Percentiles rank a stretch among this genome's conserved stretches.
Conservation (phyloP, 202 grass and related monocot species). For the Setaria viridis region DNA sequence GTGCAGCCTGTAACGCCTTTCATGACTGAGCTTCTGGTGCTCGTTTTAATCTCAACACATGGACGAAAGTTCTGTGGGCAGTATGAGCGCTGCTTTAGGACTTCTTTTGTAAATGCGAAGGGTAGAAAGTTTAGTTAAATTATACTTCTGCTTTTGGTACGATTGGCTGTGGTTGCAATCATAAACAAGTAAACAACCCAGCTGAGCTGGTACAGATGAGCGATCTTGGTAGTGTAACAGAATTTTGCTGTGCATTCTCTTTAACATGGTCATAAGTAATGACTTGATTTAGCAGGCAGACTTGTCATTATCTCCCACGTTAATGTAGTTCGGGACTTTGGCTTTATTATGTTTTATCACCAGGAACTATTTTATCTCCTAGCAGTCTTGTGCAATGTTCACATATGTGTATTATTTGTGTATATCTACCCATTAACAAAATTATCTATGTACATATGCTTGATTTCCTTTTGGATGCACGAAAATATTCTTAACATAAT, state of each 20-base stretch:
- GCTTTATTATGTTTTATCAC: no score
- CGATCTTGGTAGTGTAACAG: constrained; percentile 8
- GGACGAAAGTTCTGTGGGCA: constrained; percentile 33
- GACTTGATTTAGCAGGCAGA: not conserved
- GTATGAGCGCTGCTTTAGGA: constrained; percentile 40
- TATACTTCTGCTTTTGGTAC: constrained; percentile 21
- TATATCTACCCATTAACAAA: not conserved
- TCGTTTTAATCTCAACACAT: constrained; percentile 33
- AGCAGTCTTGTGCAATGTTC: not conserved
- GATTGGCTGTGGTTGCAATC: constrained; percentile 29
- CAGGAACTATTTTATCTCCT: not conserved
- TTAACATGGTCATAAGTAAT: constrained; percentile 11
- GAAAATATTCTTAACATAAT: not conserved
- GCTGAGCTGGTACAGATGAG: constrained; percentile 42
- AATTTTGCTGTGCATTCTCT: constrained; percentile 44
- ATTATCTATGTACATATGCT: not conserved
- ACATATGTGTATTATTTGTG: not conserved
- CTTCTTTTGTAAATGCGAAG: constrained; percentile 56
- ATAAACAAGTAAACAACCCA: constrained; percentile 45
- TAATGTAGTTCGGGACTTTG: not conserved
- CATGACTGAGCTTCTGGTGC: not conserved
- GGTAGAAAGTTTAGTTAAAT: constrained; percentile 29
- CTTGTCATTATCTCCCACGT: not conserved
- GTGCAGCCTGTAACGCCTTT: constrained; percentile 19
- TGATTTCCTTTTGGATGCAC: not conserved